Evolutionary conservation across 768 basidiomycete species (phyloP).

Genomic region (Psilocybe azurescens): DNA sequence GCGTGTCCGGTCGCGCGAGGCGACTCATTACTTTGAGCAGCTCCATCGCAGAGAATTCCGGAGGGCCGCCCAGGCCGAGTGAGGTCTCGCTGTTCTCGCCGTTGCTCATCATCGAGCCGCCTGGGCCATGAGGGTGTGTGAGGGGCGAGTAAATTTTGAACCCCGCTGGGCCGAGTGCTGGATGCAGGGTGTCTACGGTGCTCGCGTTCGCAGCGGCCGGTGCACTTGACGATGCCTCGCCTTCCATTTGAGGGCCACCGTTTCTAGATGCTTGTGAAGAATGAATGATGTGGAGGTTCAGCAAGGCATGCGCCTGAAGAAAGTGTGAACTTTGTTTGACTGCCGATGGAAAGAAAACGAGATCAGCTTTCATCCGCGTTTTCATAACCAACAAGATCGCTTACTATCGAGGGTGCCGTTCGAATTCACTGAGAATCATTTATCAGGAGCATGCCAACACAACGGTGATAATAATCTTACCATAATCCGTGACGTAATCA

Average conservation of each 20-base stretch:
- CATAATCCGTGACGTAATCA: constrained; percentile 78
- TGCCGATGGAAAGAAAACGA: constrained; percentile 31
- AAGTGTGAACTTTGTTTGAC: constrained; percentile 84
- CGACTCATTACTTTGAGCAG: constrained; percentile 83
- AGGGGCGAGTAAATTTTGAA: constrained; percentile 64
- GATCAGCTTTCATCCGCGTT: background rate
- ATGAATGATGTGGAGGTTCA: constrained; percentile 89
- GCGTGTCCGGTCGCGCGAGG: constrained; percentile 66
- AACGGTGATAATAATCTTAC: constrained; percentile 39
- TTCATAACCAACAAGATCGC: constrained; percentile 28
- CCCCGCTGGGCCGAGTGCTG: constrained; percentile 62
- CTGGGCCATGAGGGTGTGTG: constrained; percentile 29
- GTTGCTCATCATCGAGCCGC: constrained; percentile 33
- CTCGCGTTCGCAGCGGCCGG: constrained; percentile 38
- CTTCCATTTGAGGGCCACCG: constrained; percentile 26
- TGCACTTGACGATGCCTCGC: constrained; percentile 24
- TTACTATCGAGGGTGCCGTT: constrained; percentile 74
- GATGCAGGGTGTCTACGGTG: constrained; percentile 57
- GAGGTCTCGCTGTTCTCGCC: constrained; percentile 42
- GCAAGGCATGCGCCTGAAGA: constrained; percentile 81
- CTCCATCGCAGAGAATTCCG: constrained; percentile 79
- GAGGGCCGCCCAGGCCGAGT: constrained; percentile 21
- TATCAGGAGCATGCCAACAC: background rate
- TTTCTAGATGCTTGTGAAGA: constrained; percentile 63
- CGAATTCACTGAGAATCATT: constrained; percentile 60